These are phyloP conservation scores for Oenanthe sinensis DNA, from an alignment of 129 eudicot species.

Conservation along the genomic window DNA sequence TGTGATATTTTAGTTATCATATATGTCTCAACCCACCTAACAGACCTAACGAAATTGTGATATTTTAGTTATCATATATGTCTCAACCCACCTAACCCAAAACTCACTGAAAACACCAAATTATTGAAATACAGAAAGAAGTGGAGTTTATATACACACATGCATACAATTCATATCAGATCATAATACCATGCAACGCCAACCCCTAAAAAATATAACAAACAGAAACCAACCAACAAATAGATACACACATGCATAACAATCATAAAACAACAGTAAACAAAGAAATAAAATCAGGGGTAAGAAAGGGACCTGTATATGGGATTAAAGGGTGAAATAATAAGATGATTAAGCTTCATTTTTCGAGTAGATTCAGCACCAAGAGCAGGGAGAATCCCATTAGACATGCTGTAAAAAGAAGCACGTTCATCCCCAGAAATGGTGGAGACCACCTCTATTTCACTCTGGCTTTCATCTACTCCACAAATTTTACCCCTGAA, in stretches of 20 bases:
- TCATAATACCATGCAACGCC: not conserved
- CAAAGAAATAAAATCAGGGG: not conserved
- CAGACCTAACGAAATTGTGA: too few species aligned
- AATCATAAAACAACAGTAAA: not conserved
- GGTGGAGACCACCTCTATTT: slow-evolving; percentile 1
- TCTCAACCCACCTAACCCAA: not conserved
- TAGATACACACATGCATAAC: not conserved
- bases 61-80: too few species aligned
- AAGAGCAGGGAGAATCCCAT: slow-evolving; percentile 36
- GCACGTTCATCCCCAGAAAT: not conserved
- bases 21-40: not conserved
- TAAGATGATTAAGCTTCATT: slow-evolving; percentile 14
- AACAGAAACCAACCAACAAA: not conserved
- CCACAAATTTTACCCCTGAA: not conserved
- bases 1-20: too few species aligned
- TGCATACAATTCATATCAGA: not conserved
- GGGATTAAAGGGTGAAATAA: slow-evolving; percentile 27
- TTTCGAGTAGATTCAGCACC: slow-evolving; percentile 24
- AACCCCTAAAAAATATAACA: not conserved
- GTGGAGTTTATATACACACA: not conserved
- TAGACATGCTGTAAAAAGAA: slow-evolving; percentile 13
- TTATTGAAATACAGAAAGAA: not conserved
- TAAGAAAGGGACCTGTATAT: slow-evolving; percentile 19
- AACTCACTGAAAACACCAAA: not conserved
- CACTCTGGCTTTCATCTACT: slow-evolving; percentile 2